Evolutionary conservation across 768 basidiomycete species (phyloP).

Genomic region (Calocera viscosa): DNA sequence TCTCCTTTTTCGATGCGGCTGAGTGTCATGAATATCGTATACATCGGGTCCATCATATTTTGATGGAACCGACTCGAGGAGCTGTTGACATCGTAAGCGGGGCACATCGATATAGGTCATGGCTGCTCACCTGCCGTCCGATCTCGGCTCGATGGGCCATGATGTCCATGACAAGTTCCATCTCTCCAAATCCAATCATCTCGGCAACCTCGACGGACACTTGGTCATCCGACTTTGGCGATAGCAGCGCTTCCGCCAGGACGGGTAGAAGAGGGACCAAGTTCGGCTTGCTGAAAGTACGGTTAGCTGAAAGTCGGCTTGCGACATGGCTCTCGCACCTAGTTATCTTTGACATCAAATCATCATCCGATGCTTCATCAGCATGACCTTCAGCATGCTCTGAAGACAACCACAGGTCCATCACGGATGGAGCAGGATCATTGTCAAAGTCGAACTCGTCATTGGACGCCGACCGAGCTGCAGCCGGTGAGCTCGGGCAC

Average conservation of each 20-base stretch:
- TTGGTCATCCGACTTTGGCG: constrained; percentile 38
- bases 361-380: background rate
- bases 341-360: background rate
- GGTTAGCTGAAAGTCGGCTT: background rate
- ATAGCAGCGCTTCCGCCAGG: constrained; percentile 12
- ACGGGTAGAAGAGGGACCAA: background rate
- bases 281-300: background rate
- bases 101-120: background rate
- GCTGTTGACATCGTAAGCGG: background rate
- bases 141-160: constrained; percentile 43
- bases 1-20: background rate
- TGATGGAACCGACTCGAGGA: background rate
- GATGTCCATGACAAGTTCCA: constrained; percentile 65
- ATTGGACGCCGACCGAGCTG: background rate
- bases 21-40: background rate
- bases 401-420: background rate
- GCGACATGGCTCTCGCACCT: background rate
- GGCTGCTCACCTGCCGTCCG: constrained; percentile 36
- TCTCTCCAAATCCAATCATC: constrained; percentile 68
- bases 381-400: background rate
- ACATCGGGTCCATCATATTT: background rate
- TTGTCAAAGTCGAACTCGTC: background rate
- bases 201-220: constrained; percentile 71
- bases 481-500: background rate
- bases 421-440: background rate